Evolutionary conservation across 2,329 filamentous ascomycete species (phyloP).

Genomic region (Neocatenulostroma microsporum): DNA sequence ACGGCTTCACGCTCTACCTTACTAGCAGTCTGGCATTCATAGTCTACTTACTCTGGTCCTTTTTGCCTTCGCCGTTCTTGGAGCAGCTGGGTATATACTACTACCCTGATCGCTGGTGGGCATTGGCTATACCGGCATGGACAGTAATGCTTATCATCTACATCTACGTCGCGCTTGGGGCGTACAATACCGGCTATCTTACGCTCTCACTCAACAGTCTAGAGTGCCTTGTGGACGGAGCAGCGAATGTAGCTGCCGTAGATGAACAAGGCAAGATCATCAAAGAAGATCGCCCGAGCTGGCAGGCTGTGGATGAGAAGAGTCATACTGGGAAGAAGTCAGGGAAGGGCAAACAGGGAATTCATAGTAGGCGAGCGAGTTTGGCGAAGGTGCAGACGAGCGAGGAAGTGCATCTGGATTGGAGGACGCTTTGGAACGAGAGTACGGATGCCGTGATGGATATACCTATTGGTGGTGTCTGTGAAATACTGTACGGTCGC

Average conservation of each 20-base stretch:
- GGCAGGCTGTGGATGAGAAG: conserved; percentile 13
- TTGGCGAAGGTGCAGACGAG: conserved; percentile 19
- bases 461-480: conserved; percentile 87
- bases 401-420: conserved; percentile 53
- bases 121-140: conserved; percentile 82
- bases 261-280: conserved; percentile 59
- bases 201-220: conserved; percentile 72
- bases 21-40: conserved; percentile 75
- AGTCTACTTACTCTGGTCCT: conserved; percentile 71
- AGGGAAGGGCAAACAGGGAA: conserved; percentile 27
- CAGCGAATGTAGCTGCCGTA: conserved; percentile 74
- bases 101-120: conserved; percentile 98
- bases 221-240: conserved; percentile 87
- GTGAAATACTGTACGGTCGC: conserved; percentile 78
- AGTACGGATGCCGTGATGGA: conserved; percentile 98
- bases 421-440: conserved; percentile 78
- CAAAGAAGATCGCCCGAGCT: conserved; percentile 24
- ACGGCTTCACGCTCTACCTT: conserved; percentile 94
- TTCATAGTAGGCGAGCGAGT: conserved; percentile 31
- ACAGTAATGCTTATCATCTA: conserved; percentile 82
- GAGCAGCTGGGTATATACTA: conserved; percentile 92
- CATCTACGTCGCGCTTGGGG: conserved; percentile 86
- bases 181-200: conserved; percentile 82
- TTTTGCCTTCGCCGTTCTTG: conserved; percentile 82
- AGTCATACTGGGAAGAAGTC: conserved; percentile 27